Evolutionary conservation across 192 early-diverging fungal genomes (phyloP), one percentile per base, ranked within the genome.

Genomic region (Entrophospora sp.): DNA sequence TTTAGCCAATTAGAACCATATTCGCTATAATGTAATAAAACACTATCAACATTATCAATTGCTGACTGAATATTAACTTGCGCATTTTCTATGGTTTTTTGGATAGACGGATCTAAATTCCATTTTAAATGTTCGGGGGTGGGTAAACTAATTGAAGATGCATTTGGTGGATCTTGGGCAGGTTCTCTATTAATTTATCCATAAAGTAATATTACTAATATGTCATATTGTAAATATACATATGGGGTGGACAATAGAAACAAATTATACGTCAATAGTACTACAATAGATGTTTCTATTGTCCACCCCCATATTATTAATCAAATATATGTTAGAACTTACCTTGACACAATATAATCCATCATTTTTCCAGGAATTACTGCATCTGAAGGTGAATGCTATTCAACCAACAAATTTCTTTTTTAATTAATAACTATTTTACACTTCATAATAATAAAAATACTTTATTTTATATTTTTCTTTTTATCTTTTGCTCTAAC

Each of bases 341-440:
- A 90, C 87, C 78, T 80, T 56, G 57, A 71, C 7, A 87, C 66
- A 8, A 90, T 76, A 65, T 85, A 85, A 70, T 93, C 80, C 64
- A 92, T 78, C 28, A 94, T 77, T n/a, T 83, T 81, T 30, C 87
- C 90, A 24, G 93, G 90, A 40, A 91, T 87, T 40, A 94, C 86
- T 3, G 93, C 95, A 71, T 97, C 95, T 5, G 87, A 84, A 30
- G 93, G 92, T n/a, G 93, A 81, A 75, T 97, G 95, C 82, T 85
- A 70, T 10, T 31, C n/a, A 59, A 45, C 20, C 10, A 32, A 28
- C 32, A 37, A 48, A 1, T 18, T 20, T 12, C 37, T 43, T 12
- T 43, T 43, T 18, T 3, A 18, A 43, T 16, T 43, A 43, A 1
- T 43, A 43, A 1, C 1, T 16, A 12, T 16, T 16, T 16, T 43